phyloP scores from a whole-genome alignment of 148 eudicot genomes.

The Rhododendron vialii region DNA sequence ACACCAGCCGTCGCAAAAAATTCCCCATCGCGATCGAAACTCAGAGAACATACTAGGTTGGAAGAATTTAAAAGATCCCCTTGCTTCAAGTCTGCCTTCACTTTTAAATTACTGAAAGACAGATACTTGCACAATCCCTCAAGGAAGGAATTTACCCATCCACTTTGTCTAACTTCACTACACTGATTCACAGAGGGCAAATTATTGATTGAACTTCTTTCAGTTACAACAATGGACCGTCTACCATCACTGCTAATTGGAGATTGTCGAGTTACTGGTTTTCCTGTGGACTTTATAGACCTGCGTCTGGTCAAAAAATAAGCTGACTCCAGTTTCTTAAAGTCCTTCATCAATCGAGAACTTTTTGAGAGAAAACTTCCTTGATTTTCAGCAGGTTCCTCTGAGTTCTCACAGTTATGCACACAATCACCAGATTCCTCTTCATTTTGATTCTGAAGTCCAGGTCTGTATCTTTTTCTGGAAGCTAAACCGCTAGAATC shows the following conservation, averaged over 20 bases:
- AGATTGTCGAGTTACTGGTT: slow-evolving; percentile 40
- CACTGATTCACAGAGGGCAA: slow-evolving; percentile 36
- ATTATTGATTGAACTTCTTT: slow-evolving; percentile 55
- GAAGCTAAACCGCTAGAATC: slow-evolving; percentile 36
- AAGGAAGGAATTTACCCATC: slow-evolving; percentile 82
- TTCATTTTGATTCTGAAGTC: slow-evolving; percentile 19
- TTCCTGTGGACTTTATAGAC: slow-evolving; percentile 42
- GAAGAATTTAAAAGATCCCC: slow-evolving; percentile 89
- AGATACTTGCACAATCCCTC: slow-evolving; percentile 90
- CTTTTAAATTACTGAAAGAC: slow-evolving; percentile 60
- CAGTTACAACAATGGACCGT: slow-evolving; percentile 56
- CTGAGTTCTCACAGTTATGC: slow-evolving; percentile 31
- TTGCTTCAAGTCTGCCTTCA: slow-evolving; percentile 91
- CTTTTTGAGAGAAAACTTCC: slow-evolving; percentile 45
- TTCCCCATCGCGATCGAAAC: slow-evolving; percentile 92
- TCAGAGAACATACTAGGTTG: slow-evolving; percentile 83
- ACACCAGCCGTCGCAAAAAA: slow-evolving; percentile 97
- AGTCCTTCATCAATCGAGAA: slow-evolving; percentile 76
- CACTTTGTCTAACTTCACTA: slow-evolving; percentile 39
- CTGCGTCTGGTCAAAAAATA: slow-evolving; percentile 67
- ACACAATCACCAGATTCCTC: slow-evolving; percentile 29
- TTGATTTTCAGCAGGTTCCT: slow-evolving; percentile 25
- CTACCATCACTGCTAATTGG: slow-evolving; percentile 61
- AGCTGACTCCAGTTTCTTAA: slow-evolving; percentile 84
- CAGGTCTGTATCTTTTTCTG: slow-evolving; percentile 51